These are phyloP conservation scores for Zygotorulaspora florentina DNA, from an alignment of 805 yeast species.

Conservation along the genomic window DNA sequence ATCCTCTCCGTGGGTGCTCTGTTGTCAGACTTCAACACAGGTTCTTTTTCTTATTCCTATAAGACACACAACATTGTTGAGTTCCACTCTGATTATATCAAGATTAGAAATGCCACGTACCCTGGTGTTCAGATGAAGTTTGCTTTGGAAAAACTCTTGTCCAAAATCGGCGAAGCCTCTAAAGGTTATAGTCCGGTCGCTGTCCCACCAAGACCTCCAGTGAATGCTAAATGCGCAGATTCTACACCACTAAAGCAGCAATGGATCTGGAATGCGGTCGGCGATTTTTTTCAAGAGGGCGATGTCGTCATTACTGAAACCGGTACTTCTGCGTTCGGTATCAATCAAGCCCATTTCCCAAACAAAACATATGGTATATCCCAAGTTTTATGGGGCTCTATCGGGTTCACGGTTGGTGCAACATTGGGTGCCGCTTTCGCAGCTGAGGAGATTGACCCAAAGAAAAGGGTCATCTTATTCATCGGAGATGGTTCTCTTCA, in stretches of 20 bases:
- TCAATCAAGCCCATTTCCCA: slow-evolving; percentile 63
- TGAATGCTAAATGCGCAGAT: slow-evolving; percentile 43
- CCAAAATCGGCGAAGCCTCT: slow-evolving; percentile 37
- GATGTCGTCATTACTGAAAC: slow-evolving; percentile 68
- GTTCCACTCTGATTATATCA: slow-evolving; percentile 73
- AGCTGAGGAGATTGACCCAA: slow-evolving; percentile 57
- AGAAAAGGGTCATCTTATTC: slow-evolving; percentile 59
- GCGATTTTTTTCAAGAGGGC: slow-evolving; percentile 60
- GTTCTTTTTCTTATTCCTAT: slow-evolving; percentile 75
- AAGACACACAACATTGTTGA: slow-evolving; percentile 71
- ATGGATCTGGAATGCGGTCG: slow-evolving; percentile 64
- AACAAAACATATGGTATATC: slow-evolving; percentile 58
- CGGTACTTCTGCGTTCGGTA: slow-evolving; percentile 74
- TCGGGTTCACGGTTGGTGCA: slow-evolving; percentile 68
- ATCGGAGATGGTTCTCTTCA: slow-evolving; percentile 76
- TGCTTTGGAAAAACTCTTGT: slow-evolving; percentile 43
- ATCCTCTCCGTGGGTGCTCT: slow-evolving; percentile 77
- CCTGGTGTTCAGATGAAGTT: slow-evolving; percentile 69
- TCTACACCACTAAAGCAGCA: slow-evolving; percentile 53
- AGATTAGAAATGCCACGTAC: slow-evolving; percentile 64
- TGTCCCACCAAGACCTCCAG: slow-evolving; percentile 50
- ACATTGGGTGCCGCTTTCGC: slow-evolving; percentile 66
- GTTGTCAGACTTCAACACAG: slow-evolving; percentile 86
- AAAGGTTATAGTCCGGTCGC: slow-evolving; percentile 47
- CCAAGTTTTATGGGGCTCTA: slow-evolving; percentile 74